phyloP scores from a whole-genome alignment of 2,329 filamentous ascomycete genomes.

The Pezicula radicicola region DNA sequence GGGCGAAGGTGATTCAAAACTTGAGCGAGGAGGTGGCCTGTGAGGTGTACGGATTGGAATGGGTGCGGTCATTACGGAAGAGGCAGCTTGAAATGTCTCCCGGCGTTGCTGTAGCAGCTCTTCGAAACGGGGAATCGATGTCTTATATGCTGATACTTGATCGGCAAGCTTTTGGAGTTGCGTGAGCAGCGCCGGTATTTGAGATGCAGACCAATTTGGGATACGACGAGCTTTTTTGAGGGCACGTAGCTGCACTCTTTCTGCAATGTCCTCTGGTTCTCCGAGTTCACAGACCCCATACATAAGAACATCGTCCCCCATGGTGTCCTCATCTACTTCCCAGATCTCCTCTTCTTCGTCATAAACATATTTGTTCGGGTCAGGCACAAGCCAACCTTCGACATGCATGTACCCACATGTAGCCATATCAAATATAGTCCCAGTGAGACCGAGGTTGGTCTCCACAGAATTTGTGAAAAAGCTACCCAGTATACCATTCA shows the following conservation, averaged over 20 bases:
- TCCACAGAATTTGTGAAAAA: constrained; percentile 93
- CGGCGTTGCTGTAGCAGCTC: constrained; percentile 65
- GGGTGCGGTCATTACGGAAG: constrained; percentile 31
- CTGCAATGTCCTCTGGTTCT: constrained; percentile 30
- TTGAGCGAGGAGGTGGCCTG: constrained; percentile 37
- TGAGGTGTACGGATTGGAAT: constrained; percentile 15
- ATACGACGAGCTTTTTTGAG: constrained; percentile 50
- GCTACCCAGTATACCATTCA: constrained; percentile 67
- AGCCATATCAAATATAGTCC: constrained; percentile 76
- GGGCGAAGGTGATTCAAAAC: constrained; percentile 39
- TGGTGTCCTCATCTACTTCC: constrained; percentile 25
- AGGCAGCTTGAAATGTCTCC: constrained; percentile 60
- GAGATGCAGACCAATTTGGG: constrained; percentile 49
- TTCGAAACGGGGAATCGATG: constrained; percentile 68
- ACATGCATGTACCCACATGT: constrained; percentile 81
- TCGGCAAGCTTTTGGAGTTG: constrained; percentile 58
- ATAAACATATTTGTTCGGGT: constrained; percentile 62
- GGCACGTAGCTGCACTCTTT: constrained; percentile 42
- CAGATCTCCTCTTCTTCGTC: constrained; percentile 36
- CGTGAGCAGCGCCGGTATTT: constrained; percentile 50
- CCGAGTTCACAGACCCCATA: constrained; percentile 5
- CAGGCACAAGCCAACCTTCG: constrained; percentile 85
- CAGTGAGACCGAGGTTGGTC: constrained; percentile 84
- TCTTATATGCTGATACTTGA: constrained; percentile 60
- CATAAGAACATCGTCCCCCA: constrained; percentile 34